These are phyloP conservation scores for Starmerella ratchasimensis DNA, from an alignment of 805 yeast genomes.

Conservation along the genomic window DNA sequence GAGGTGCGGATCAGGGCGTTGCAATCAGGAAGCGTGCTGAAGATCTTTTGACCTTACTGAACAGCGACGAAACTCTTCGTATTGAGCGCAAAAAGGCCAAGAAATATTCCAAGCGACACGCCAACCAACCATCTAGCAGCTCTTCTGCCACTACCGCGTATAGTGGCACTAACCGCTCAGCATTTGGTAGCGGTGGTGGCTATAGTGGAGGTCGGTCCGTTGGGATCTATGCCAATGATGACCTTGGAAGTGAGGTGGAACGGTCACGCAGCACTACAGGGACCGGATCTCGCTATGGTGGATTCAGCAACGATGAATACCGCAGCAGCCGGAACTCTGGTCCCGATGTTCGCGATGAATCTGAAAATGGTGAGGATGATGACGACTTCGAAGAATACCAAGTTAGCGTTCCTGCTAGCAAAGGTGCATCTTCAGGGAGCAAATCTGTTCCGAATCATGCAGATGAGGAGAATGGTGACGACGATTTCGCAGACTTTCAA, in stretches of 20 bases:
- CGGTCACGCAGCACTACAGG: too few relatives aligned
- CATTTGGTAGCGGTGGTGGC: too few relatives aligned
- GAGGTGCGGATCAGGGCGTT: constrained; percentile 91
- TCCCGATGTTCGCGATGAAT: too few relatives aligned
- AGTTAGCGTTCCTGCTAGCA: constrained; percentile 13
- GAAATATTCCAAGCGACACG: constrained; percentile 12
- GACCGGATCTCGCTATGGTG: constrained; percentile 27
- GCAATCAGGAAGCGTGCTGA: constrained; percentile 87
- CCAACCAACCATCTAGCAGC: not conserved
- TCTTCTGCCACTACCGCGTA: too few relatives aligned
- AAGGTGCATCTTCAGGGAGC: not conserved
- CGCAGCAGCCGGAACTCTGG: too few relatives aligned
- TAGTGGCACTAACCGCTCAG: too few relatives aligned
- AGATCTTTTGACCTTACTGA: constrained; percentile 52
- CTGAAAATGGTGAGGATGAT: too few relatives aligned
- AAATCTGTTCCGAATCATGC: not conserved
- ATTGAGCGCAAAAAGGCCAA: constrained; percentile 84
- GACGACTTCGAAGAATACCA: constrained; percentile 31
- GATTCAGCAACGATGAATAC: constrained; percentile 24
- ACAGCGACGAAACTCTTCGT: constrained; percentile 64
- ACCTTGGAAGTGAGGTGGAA: too few relatives aligned
- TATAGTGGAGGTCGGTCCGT: too few relatives aligned
- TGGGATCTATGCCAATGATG: not conserved
- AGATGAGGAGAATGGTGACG: constrained; percentile 35
- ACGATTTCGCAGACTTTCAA: constrained; percentile 54